Percentiles rank a stretch among this genome's conserved stretches.
Conservation (phyloP, 2,329 filamentous ascomycete genomes). For the Thielaviopsis euricoi region DNA sequence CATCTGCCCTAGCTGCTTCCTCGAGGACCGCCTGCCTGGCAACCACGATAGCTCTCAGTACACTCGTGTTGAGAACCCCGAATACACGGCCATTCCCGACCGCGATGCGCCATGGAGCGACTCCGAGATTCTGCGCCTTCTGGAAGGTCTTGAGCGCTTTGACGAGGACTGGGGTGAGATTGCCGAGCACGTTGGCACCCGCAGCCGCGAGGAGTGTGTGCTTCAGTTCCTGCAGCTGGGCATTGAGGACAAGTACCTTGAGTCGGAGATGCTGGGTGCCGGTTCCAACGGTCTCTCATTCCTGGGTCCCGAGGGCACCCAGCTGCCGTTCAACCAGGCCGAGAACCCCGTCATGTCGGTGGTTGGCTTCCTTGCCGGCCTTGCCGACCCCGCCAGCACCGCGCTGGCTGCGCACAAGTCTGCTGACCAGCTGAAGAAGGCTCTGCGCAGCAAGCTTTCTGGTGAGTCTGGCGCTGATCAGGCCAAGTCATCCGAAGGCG, state of each 20-base stretch:
- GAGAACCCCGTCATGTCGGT: constrained; percentile 97
- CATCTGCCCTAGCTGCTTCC: constrained; percentile 78
- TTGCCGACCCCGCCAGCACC: constrained; percentile 78
- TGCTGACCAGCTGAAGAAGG: constrained; percentile 69
- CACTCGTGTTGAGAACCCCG: constrained; percentile 75
- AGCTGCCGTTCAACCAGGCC: constrained; percentile 75
- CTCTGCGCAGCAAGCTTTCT: constrained; percentile 64
- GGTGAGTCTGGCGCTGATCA: constrained; percentile 22
- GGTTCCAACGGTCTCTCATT: constrained; percentile 43
- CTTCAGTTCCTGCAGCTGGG: constrained; percentile 91
- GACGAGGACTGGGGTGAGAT: constrained; percentile 95
- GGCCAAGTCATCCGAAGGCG: constrained; percentile 38
- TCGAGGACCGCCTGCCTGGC: constrained; percentile 66
- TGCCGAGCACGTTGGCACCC: constrained; percentile 77
- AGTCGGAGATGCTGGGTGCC: constrained; percentile 44
- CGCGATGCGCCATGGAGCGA: constrained; percentile 84
- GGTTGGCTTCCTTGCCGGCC: constrained; percentile 78
- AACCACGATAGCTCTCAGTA: constrained; percentile 70
- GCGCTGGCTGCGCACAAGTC: constrained; percentile 81
- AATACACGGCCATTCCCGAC: constrained; percentile 62
- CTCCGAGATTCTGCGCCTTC: constrained; percentile 69
- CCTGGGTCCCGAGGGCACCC: constrained; percentile 58
- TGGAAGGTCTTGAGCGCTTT: constrained; percentile 82
- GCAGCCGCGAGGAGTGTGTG: constrained; percentile 89
- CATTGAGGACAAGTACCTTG: constrained; percentile 93